Percentiles rank a stretch among this genome's conserved stretches.
Conservation (phyloP, 2,329 filamentous ascomycete species). For the Cordyceps javanica region DNA sequence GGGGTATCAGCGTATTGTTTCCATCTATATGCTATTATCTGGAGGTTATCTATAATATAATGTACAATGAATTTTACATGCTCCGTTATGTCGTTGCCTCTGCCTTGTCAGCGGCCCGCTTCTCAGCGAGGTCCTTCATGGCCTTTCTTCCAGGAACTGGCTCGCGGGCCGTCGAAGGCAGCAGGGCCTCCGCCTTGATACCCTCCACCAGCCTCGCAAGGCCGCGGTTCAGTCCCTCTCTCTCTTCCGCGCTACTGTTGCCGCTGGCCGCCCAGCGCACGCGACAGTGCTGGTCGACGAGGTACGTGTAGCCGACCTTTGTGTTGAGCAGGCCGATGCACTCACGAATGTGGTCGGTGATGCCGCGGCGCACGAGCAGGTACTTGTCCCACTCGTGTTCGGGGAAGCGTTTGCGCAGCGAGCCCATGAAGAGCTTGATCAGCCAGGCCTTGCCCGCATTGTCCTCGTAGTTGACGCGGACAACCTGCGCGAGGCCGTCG, state of each 20-base stretch:
- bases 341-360: constrained; percentile 57
- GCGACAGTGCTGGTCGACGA: constrained; percentile 79
- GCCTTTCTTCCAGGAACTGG: constrained; percentile 20
- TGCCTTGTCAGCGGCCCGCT: background rate
- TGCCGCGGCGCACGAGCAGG: constrained; percentile 52
- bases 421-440: constrained; percentile 49
- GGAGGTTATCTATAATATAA: constrained; percentile 8
- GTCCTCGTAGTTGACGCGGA: constrained; percentile 86
- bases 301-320: constrained; percentile 89
- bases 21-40: constrained; percentile 20
- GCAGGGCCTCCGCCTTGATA: constrained; percentile 32
- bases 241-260: constrained; percentile 57
- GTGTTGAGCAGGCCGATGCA: constrained; percentile 70
- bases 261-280: constrained; percentile 94
- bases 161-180: constrained; percentile 29
- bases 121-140: constrained; percentile 9
- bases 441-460: constrained; percentile 62
- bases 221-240: constrained; percentile 58
- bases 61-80: constrained; percentile 4
- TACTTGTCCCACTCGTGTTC: constrained; percentile 53
- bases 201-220: constrained; percentile 58
- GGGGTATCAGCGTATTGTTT: constrained; percentile 31
- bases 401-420: constrained; percentile 43
- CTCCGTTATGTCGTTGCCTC: background rate
- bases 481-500: constrained; percentile 58